Evolutionary conservation across 257 asterid genomes (phyloP).

Genomic region (Ilex asprella): DNA sequence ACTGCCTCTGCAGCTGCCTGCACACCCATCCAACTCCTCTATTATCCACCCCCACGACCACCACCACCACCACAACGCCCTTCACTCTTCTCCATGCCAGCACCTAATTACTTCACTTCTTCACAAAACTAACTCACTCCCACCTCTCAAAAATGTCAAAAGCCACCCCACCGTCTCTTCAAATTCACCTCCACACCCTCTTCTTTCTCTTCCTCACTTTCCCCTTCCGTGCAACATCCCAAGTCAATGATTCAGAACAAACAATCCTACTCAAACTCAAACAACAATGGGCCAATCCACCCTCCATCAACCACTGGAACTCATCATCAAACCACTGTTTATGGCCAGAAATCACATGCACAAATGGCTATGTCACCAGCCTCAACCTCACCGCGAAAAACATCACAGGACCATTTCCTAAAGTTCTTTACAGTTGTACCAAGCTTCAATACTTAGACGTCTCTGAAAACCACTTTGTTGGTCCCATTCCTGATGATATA

Average conservation of each 20-base stretch:
- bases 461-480: slow-evolving; percentile 40
- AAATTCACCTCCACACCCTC: slow-evolving; percentile 14
- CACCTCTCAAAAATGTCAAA: slow-evolving; percentile 26
- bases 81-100: background rate
- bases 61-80: too few species aligned
- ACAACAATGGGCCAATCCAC: slow-evolving; percentile 47
- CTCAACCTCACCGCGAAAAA: slow-evolving; percentile 16
- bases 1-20: too few species aligned
- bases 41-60: too few species aligned
- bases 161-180: slow-evolving; percentile 9
- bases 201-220: slow-evolving; percentile 26
- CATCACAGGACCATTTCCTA: slow-evolving; percentile 44
- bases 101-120: background rate
- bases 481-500: slow-evolving; percentile 50
- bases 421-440: slow-evolving; percentile 35
- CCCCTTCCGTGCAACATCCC: slow-evolving; percentile 43
- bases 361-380: slow-evolving; percentile 33
- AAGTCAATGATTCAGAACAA: slow-evolving; percentile 35
- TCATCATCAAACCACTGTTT: slow-evolving; percentile 48
- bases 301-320: slow-evolving; percentile 56
- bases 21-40: too few species aligned
- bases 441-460: slow-evolving; percentile 53
- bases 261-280: slow-evolving; percentile 48
- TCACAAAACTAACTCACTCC: background rate
- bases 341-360: slow-evolving; percentile 73